A percentile compares a stretch with the other conserved stretches of the same genome.
Conservation (phyloP, 2,329 filamentous ascomycete species). For the Ophiocordyceps camponoti-rufipedis region DNA sequence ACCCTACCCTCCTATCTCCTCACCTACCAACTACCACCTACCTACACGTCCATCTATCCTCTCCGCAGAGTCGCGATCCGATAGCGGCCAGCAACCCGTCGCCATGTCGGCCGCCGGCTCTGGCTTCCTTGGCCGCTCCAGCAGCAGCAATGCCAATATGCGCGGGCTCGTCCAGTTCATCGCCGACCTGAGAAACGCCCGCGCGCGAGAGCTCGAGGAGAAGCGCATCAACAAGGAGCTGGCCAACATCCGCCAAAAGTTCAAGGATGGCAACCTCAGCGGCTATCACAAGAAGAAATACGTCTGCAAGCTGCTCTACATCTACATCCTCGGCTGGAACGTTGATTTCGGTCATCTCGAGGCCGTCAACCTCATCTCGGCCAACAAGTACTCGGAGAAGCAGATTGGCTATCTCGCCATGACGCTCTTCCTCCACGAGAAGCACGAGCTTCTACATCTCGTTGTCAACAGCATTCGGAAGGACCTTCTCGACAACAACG, state of each 20-base stretch:
- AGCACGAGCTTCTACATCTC: slow-evolving; percentile 87
- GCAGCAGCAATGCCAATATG: slow-evolving; percentile 48
- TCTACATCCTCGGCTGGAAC: slow-evolving; percentile 97
- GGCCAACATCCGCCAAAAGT: slow-evolving; percentile 95
- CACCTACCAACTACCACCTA: neutral
- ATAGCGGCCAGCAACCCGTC: slow-evolving; percentile 2
- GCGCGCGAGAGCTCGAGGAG: slow-evolving; percentile 89
- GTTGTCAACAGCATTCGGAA: slow-evolving; percentile 98
- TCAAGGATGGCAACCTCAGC: slow-evolving; percentile 84
- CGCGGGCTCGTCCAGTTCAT: slow-evolving; percentile 93
- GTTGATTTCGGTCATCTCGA: slow-evolving; percentile 98
- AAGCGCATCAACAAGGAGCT: slow-evolving; percentile 99
- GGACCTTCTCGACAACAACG: slow-evolving; percentile 84
- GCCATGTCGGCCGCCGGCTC: slow-evolving; percentile 37
- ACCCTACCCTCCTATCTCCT: neutral
- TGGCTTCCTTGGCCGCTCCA: slow-evolving; percentile 49
- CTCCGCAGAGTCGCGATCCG: no score
- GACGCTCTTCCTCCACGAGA: slow-evolving; percentile 90
- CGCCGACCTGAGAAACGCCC: slow-evolving; percentile 83
- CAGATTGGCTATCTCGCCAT: slow-evolving; percentile 98
- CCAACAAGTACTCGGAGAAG: slow-evolving; percentile 95
- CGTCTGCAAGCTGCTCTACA: slow-evolving; percentile 98
- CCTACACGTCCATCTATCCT: neutral
- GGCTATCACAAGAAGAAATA: slow-evolving; percentile 99
- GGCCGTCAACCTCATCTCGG: slow-evolving; percentile 92